Percentiles rank a stretch among this genome's conserved stretches.
These are phyloP conservation scores for Udeniomyces megalosporus DNA, from an alignment of 768 basidiomycete genomes.

Conservation along the genomic window DNA sequence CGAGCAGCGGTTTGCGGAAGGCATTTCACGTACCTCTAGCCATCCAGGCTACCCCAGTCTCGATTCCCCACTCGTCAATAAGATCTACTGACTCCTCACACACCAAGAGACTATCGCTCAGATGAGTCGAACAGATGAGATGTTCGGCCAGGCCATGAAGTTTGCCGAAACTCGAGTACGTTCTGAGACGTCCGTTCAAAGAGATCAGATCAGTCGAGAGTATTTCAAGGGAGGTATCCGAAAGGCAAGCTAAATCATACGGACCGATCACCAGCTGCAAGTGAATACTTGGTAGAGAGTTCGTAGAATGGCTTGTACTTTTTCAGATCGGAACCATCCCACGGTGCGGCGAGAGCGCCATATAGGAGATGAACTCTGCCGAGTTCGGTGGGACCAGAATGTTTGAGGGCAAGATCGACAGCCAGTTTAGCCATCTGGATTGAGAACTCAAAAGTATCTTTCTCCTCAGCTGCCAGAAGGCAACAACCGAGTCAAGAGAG, in stretches of 20 bases:
- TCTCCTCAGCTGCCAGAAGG: constrained; percentile 46
- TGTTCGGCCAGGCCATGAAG: constrained; percentile 35
- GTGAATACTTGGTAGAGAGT: constrained; percentile 25
- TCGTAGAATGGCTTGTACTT: constrained; percentile 46
- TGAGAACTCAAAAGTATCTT: constrained; percentile 51
- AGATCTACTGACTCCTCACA: constrained; percentile 14
- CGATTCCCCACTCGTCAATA: constrained; percentile 35
- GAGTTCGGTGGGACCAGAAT: constrained; percentile 20
- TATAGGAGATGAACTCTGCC: not conserved
- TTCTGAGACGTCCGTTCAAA: no score
- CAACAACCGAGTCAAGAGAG: no score
- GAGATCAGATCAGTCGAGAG: no score
- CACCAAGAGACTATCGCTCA: constrained; percentile 4
- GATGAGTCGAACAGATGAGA: not conserved
- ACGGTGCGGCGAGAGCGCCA: constrained; percentile 38
- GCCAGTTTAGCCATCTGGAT: constrained; percentile 51
- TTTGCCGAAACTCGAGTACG: constrained; percentile 46
- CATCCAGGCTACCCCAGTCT: constrained; percentile 39
- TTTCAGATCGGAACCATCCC: constrained; percentile 49
- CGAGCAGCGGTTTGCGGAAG: not conserved
- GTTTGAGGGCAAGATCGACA: constrained; percentile 47
- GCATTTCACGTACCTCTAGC: not conserved
- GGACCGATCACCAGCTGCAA: constrained; percentile 29
- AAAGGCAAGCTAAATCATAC: no score
- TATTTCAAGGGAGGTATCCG: no score